Evolutionary conservation across 1,139 yeast species (phyloP).

Genomic region (Hyphopichia burtonii): DNA sequence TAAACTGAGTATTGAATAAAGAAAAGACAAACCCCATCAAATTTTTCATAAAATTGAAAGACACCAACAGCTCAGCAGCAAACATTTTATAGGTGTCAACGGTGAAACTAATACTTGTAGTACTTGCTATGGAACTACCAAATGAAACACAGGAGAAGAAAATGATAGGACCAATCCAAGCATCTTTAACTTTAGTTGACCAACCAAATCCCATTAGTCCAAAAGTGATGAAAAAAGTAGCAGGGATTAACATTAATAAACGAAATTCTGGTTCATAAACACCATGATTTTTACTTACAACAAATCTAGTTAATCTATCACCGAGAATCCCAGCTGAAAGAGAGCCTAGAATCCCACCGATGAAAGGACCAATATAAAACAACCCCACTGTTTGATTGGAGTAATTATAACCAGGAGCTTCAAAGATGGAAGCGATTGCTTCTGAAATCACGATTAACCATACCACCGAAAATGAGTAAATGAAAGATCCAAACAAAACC

Average conservation of each 20-base stretch:
- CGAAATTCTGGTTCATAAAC: slow-evolving; percentile 65
- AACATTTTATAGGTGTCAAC: slow-evolving; percentile 59
- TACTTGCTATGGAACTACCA: slow-evolving; percentile 61
- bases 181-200: slow-evolving; percentile 46
- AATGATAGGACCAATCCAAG: slow-evolving; percentile 61
- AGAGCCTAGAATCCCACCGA: slow-evolving; percentile 61
- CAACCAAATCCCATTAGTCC: slow-evolving; percentile 68
- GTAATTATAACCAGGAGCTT: slow-evolving; percentile 45
- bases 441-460: slow-evolving; percentile 66
- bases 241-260: slow-evolving; percentile 52
- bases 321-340: slow-evolving; percentile 51
- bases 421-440: slow-evolving; percentile 51
- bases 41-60: slow-evolving; percentile 55
- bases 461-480: slow-evolving; percentile 58
- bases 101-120: slow-evolving; percentile 60
- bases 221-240: slow-evolving; percentile 42
- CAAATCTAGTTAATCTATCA: slow-evolving; percentile 42
- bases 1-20: slow-evolving; percentile 51
- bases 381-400: slow-evolving; percentile 53
- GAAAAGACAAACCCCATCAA: slow-evolving; percentile 57
- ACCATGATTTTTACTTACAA: slow-evolving; percentile 46
- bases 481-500: slow-evolving; percentile 51
- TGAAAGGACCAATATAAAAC: slow-evolving; percentile 55
- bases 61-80: slow-evolving; percentile 60
- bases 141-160: slow-evolving; percentile 57